phyloP scores from a whole-genome alignment of 768 basidiomycete species.

The Holtermanniella nyarrowii region DNA sequence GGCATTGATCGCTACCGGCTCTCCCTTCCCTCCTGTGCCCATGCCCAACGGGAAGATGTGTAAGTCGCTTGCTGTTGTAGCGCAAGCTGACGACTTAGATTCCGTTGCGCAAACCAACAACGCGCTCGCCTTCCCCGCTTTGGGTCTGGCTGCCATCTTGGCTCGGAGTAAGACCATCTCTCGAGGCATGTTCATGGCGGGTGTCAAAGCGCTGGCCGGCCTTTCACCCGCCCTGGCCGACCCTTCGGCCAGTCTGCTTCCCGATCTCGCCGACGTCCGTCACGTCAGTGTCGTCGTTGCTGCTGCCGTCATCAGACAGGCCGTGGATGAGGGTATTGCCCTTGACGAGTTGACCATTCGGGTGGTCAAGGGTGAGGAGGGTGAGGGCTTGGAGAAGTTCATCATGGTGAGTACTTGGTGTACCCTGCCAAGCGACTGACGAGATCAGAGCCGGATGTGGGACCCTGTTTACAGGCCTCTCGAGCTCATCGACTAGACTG shows the following conservation, averaged over 20 bases:
- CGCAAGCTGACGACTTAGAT: neutral
- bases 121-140: constrained; percentile 66
- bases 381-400: constrained; percentile 29
- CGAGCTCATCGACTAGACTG: constrained; percentile 19
- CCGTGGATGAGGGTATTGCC: constrained; percentile 61
- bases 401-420: constrained; percentile 50
- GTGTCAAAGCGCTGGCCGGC: constrained; percentile 61
- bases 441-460: constrained; percentile 45
- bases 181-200: constrained; percentile 77
- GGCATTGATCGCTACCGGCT: constrained; percentile 73
- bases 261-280: constrained; percentile 66
- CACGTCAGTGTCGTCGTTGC: constrained; percentile 64
- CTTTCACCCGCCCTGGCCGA: constrained; percentile 67
- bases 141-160: constrained; percentile 70
- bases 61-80: constrained; percentile 5
- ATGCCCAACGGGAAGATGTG: constrained; percentile 57
- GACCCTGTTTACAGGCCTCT: constrained; percentile 49
- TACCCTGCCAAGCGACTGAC: constrained; percentile 3
- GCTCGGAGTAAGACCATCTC: constrained; percentile 57
- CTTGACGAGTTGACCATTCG: constrained; percentile 38
- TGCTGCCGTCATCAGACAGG: constrained; percentile 68
- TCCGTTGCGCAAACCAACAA: constrained; percentile 35
- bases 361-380: constrained; percentile 31
- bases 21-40: constrained; percentile 66
- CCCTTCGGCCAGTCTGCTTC: constrained; percentile 61